Conservation (phyloP, 306 rosid species). For the Prunus padus region DNA sequence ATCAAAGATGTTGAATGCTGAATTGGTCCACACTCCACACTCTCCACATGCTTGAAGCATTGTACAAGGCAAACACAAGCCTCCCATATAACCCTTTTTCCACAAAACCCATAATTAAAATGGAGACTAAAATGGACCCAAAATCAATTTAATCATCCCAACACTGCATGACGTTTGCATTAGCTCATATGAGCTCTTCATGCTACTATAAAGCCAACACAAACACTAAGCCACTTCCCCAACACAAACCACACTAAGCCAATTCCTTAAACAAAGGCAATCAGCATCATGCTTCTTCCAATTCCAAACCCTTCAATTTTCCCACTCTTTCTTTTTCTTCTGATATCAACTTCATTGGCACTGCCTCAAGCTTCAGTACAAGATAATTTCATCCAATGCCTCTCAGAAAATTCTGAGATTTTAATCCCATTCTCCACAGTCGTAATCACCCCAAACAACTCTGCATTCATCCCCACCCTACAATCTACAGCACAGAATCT, state of each 20-base stretch:
- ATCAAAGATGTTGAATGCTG: conserved; percentile 6
- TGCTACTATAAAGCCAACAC: conserved; percentile 9
- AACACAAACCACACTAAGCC: conserved; percentile 2
- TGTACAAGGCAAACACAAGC: no score
- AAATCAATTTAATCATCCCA: neutral
- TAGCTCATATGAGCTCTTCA: neutral
- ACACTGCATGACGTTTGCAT: conserved; percentile 16
- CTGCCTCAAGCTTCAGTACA: conserved; percentile 35
- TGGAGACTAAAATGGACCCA: neutral
- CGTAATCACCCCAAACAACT: conserved; percentile 46
- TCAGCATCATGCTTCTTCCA: conserved; percentile 24
- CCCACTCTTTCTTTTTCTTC: conserved; percentile 25
- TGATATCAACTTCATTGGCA: conserved; percentile 37
- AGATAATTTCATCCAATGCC: conserved; percentile 46
- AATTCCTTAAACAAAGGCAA: neutral
- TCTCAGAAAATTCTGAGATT: conserved; percentile 33
- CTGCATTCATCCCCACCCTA: conserved; percentile 46
- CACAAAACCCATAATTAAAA: neutral
- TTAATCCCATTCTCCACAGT: conserved; percentile 41
- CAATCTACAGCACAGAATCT: conserved; percentile 71
- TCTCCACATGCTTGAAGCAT: neutral
- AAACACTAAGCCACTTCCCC: neutral
- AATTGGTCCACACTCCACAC: neutral
- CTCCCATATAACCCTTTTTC: neutral
- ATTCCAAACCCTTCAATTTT: conserved; percentile 19